Percentiles rank a stretch among this genome's conserved stretches.
phyloP scores from a whole-genome alignment of 208 protist genomes.

The Wallacemonas sp. region DNA sequence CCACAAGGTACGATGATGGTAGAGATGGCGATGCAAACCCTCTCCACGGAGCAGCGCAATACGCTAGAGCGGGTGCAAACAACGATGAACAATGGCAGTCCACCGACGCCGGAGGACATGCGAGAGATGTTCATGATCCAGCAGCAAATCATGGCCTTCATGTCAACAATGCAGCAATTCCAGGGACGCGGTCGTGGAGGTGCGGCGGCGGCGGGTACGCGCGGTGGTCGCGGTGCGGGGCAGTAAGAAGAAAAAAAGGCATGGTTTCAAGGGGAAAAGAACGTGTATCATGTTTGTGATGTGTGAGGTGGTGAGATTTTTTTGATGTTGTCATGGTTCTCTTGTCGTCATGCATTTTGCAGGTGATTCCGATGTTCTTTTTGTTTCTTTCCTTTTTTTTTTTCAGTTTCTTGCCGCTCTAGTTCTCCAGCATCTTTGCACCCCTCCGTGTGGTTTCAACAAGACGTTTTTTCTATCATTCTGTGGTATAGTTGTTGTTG shows the following conservation, averaged over 20 bases:
- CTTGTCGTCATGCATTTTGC: too few species aligned
- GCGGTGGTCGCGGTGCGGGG: slow-evolving; percentile 4
- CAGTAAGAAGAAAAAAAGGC: too few species aligned
- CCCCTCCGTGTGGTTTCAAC: too few species aligned
- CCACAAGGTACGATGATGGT: slow-evolving; percentile 52
- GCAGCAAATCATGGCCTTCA: slow-evolving; percentile 73
- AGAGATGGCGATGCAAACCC: slow-evolving; percentile 72
- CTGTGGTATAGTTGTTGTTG: too few species aligned
- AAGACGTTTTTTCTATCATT: too few species aligned
- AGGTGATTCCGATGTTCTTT: neutral
- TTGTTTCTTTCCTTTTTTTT: neutral
- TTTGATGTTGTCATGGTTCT: slow-evolving; percentile 5
- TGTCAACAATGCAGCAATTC: slow-evolving; percentile 76
- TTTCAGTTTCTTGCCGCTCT: neutral
- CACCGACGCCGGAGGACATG: slow-evolving; percentile 60
- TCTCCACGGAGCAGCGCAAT: slow-evolving; percentile 49
- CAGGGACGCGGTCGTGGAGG: slow-evolving; percentile 11
- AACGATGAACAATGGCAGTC: slow-evolving; percentile 52
- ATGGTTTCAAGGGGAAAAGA: too few species aligned
- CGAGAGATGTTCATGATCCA: slow-evolving; percentile 73
- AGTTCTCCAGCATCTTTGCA: too few species aligned
- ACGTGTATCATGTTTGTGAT: too few species aligned
- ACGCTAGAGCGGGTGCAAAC: slow-evolving; percentile 61
- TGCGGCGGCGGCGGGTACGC: neutral
- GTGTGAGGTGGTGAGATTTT: neutral